Conservation (phyloP, 495 filamentous ascomycete species). For the Cercophora sp. region DNA sequence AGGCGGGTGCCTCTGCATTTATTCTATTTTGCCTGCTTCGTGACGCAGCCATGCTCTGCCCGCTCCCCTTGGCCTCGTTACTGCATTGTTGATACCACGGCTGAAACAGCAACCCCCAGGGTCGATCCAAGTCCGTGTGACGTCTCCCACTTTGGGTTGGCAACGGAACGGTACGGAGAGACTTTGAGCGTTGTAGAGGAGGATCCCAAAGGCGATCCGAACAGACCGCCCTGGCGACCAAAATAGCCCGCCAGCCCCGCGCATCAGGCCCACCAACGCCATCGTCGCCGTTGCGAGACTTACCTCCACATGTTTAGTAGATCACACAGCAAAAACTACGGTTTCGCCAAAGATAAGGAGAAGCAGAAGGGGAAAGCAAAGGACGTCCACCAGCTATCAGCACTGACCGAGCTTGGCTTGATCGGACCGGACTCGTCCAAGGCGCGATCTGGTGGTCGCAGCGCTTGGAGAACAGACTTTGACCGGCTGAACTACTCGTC, state of each 20-base stretch:
- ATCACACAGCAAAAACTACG: constrained; percentile 38
- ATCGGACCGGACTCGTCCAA: constrained; percentile 33
- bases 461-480: constrained; percentile 32
- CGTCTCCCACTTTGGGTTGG: constrained; percentile 11
- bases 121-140: constrained; percentile 18
- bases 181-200: constrained; percentile 18
- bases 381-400: constrained; percentile 33
- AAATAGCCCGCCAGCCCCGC: constrained; percentile 14
- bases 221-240: constrained; percentile 2
- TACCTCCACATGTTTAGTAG: constrained; percentile 47
- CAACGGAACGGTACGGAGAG: constrained; percentile 16
- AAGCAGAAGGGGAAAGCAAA: constrained; percentile 19
- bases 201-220: constrained; percentile 22
- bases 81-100: constrained; percentile 37
- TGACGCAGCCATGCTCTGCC: constrained; percentile 24
- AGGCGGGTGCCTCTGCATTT: constrained; percentile 5
- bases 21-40: constrained; percentile 12
- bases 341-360: constrained; percentile 35
- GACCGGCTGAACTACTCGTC: constrained; percentile 24
- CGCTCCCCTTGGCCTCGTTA: constrained; percentile 12
- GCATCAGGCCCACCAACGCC: constrained; percentile 5
- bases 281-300: constrained; percentile 12
- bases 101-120: constrained; percentile 30
- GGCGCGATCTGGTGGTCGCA: constrained; percentile 33
- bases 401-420: constrained; percentile 37